phyloP scores from a whole-genome alignment of 495 filamentous ascomycete genomes.

The Entonaema liquescens region DNA sequence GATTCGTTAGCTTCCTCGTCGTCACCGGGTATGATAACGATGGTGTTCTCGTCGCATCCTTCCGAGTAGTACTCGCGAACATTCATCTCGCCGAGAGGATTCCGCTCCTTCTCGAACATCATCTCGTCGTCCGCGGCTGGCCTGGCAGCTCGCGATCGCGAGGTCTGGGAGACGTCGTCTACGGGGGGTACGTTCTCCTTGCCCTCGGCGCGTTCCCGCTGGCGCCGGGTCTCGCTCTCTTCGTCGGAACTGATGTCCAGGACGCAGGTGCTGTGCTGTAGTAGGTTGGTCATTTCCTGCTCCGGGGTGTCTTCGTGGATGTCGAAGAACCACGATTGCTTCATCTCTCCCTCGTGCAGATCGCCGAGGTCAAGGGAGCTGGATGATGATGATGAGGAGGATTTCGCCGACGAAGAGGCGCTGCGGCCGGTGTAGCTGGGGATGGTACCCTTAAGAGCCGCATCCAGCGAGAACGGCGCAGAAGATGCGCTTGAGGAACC shows the following conservation, averaged over 20 bases:
- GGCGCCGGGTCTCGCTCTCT: constrained; percentile 61
- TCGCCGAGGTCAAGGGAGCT: constrained; percentile 19
- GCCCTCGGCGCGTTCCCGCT: constrained; percentile 64
- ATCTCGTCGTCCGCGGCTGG: constrained; percentile 49
- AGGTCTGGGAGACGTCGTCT: constrained; percentile 65
- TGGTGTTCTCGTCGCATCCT: constrained; percentile 69
- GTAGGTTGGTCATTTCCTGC: constrained; percentile 86
- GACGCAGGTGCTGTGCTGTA: constrained; percentile 86
- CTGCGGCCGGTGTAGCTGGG: constrained; percentile 58
- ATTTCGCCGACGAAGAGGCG: constrained; percentile 29
- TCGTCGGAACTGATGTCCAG: constrained; percentile 84
- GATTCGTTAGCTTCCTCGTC: constrained; percentile 51
- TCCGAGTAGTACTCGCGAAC: constrained; percentile 76
- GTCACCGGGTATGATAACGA: constrained; percentile 66
- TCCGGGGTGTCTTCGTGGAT: constrained; percentile 94
- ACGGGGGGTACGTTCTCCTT: constrained; percentile 92
- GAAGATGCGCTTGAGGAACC: constrained; percentile 46
- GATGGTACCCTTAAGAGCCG: constrained; percentile 76
- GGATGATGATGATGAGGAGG: constrained; percentile 8
- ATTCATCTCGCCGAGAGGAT: constrained; percentile 74
- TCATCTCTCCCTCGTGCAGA: constrained; percentile 55
- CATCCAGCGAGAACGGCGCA: constrained; percentile 78
- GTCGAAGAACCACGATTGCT: constrained; percentile 85
- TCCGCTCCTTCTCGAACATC: constrained; percentile 63
- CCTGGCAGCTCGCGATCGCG: constrained; percentile 40